A percentile compares a stretch with the other conserved stretches of the same genome.
phyloP scores from a whole-genome alignment of 306 rosid species.

The Canavalia ensiformis region DNA sequence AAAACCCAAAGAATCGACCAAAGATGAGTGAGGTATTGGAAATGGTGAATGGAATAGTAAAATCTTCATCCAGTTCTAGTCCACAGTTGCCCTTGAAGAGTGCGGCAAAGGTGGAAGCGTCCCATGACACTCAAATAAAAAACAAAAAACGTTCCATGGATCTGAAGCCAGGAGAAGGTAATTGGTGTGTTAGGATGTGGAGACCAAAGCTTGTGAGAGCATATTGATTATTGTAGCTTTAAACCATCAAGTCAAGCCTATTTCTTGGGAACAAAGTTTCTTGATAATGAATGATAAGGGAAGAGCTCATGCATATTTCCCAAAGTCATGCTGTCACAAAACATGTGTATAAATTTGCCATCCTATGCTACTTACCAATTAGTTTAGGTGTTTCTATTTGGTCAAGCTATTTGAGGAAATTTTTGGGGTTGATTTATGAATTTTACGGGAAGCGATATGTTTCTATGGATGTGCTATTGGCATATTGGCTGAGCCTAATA shows the following conservation, averaged over 20 bases:
- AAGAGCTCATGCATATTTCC: conserved; percentile 41
- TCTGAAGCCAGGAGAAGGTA: conserved; percentile 59
- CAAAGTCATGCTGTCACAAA: conserved; percentile 6
- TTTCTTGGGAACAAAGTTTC: conserved; percentile 33
- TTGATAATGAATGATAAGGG: conserved; percentile 21
- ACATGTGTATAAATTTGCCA: conserved; percentile 24
- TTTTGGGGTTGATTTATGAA: conserved; percentile 26
- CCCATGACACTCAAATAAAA: conserved; percentile 46
- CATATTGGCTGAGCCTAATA: conserved; percentile 32
- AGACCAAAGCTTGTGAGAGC: conserved; percentile 69
- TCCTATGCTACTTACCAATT: conserved; percentile 9
- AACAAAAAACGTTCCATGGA: conserved; percentile 63
- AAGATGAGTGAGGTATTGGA: conserved; percentile 94
- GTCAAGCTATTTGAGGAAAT: conserved; percentile 40
- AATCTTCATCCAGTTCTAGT: conserved; percentile 53
- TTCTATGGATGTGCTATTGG: conserved; percentile 11
- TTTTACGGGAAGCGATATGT: background rate
- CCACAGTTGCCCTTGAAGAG: conserved; percentile 60
- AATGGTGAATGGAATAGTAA: conserved; percentile 72
- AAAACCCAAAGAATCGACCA: conserved; percentile 86
- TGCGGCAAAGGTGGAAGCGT: conserved; percentile 48
- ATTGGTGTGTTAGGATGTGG: conserved; percentile 70
- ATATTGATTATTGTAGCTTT: conserved; percentile 56
- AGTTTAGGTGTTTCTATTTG: conserved; percentile 4
- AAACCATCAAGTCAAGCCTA: conserved; percentile 38